These are phyloP conservation scores for Epichloe baconii DNA, from an alignment of 2,329 filamentous ascomycete species.

Conservation along the genomic window DNA sequence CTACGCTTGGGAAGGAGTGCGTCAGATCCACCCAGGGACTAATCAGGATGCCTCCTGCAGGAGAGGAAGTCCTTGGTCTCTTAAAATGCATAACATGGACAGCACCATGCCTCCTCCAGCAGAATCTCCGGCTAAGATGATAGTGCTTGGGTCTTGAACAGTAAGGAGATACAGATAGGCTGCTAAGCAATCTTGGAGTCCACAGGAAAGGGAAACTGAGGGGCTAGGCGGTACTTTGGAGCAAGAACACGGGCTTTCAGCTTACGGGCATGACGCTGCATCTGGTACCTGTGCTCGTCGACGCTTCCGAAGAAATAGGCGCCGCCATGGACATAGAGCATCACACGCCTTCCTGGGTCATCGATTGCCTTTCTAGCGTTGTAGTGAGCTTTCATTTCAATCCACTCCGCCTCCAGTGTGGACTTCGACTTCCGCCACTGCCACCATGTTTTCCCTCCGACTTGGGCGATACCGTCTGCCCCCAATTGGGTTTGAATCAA, in stretches of 20 bases:
- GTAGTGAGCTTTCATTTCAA: slow-evolving; percentile 76
- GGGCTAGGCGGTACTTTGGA: slow-evolving; percentile 73
- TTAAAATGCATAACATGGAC: slow-evolving; percentile 63
- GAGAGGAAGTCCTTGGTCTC: slow-evolving; percentile 70
- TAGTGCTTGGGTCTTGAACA: slow-evolving; percentile 63
- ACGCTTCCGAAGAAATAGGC: slow-evolving; percentile 94
- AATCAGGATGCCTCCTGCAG: slow-evolving; percentile 79
- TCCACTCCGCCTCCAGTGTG: slow-evolving; percentile 75
- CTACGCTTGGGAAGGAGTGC: slow-evolving; percentile 89
- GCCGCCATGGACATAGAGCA: slow-evolving; percentile 89
- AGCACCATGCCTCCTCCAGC: slow-evolving; percentile 86
- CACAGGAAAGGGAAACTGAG: slow-evolving; percentile 92
- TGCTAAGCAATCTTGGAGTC: slow-evolving; percentile 77
- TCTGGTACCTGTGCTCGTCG: slow-evolving; percentile 94
- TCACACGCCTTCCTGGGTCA: slow-evolving; percentile 57
- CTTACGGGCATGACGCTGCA: slow-evolving; percentile 91
- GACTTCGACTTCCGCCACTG: slow-evolving; percentile 62
- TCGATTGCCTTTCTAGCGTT: slow-evolving; percentile 51
- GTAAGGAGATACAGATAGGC: slow-evolving; percentile 75
- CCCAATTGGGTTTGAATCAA: slow-evolving; percentile 65
- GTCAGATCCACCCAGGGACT: slow-evolving; percentile 95
- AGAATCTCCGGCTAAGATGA: slow-evolving; percentile 82
- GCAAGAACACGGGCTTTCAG: slow-evolving; percentile 82
- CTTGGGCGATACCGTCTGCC: slow-evolving; percentile 53
- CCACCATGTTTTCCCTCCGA: slow-evolving; percentile 83